Evolutionary conservation across 352 stramenopile species (phyloP), one percentile per base, ranked within the genome.

Genomic region (Bremia lactucae): DNA sequence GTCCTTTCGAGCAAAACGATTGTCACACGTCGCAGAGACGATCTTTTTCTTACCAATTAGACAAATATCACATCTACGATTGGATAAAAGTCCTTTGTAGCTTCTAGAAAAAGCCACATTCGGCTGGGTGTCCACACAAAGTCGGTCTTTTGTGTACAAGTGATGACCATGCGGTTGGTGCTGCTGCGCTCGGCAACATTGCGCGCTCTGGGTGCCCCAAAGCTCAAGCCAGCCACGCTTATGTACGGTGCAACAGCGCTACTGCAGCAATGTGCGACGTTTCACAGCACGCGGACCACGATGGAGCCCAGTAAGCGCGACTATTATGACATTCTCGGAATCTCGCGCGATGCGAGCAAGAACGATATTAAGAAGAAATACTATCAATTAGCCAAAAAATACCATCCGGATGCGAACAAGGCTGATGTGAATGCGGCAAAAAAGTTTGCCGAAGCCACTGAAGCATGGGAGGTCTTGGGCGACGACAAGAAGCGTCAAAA

Each of bases 401-500:
- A 96, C 69, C 96, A 99, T 59, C 96, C 96, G 6, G 96, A 99
- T 58, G 96, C 94, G 31, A 98, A 98, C 69, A 97, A 97, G 56
- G 74, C 85, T 35, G 84, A 96, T 44, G 80, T 80, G 31, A 49
- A 95, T 36, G 82, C 88, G 0, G 68, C 78, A 25, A 83, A 95
- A 45, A 97, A 96, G 68, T 97, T 97, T 56, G 72, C 82, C 0
- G 87, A 97, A 44, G 85, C 89, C 6, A 92, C 80, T 7, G 88
- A 97, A 49, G 91, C 91, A 2, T 97, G 95, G 82, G 91, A 97
- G 55, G 73, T 96, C 25, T 62, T 97, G 18, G 83, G 79, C 18
- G 79, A 95, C 48, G 85, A 96, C 18, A 83, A 97, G 24, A 96
- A 97, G 65, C 78, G 94, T 20, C 56, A 95, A 51, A 77, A 91